Conservation (phyloP, 2,329 filamentous ascomycete species). For the Myrmaecium sp. region DNA sequence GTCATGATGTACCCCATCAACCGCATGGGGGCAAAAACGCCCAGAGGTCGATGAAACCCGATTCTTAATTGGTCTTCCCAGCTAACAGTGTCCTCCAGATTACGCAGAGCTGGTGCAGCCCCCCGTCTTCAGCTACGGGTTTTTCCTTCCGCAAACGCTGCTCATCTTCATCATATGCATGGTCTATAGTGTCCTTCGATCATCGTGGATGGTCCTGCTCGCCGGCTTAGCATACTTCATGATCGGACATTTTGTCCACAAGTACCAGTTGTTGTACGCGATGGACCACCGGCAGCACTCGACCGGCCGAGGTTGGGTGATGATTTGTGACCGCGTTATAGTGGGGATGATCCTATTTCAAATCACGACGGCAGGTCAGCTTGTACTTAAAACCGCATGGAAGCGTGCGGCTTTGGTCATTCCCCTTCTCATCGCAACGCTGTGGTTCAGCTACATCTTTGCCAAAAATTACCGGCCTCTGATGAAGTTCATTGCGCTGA, state of each 20-base stretch:
- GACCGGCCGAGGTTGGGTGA: constrained; percentile 85
- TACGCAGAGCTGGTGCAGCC: constrained; percentile 68
- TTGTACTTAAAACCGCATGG: constrained; percentile 59
- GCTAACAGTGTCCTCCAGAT: constrained; percentile 30
- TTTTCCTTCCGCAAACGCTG: constrained; percentile 83
- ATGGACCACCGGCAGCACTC: constrained; percentile 96
- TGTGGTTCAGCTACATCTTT: constrained; percentile 84
- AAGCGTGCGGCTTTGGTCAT: constrained; percentile 54
- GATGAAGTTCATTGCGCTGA: constrained; percentile 80
- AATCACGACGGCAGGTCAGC: constrained; percentile 72
- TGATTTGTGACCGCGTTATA: constrained; percentile 86
- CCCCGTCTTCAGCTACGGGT: constrained; percentile 84
- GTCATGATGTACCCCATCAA: constrained; percentile 71
- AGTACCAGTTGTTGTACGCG: constrained; percentile 92
- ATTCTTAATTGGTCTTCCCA: not conserved
- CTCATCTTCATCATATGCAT: constrained; percentile 90
- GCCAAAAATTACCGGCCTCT: constrained; percentile 68
- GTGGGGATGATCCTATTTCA: constrained; percentile 80
- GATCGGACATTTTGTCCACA: constrained; percentile 78
- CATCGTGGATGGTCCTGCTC: constrained; percentile 64
- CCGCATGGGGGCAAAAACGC: constrained; percentile 64
- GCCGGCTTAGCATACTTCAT: constrained; percentile 71
- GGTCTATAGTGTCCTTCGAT: constrained; percentile 75
- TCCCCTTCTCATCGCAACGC: constrained; percentile 60
- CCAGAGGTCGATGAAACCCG: constrained; percentile 47